A percentile compares a stretch with the other conserved stretches of the same genome.
Evolutionary conservation across 2,329 filamentous ascomycete species (phyloP).

Genomic region (Aspergillus latus): DNA sequence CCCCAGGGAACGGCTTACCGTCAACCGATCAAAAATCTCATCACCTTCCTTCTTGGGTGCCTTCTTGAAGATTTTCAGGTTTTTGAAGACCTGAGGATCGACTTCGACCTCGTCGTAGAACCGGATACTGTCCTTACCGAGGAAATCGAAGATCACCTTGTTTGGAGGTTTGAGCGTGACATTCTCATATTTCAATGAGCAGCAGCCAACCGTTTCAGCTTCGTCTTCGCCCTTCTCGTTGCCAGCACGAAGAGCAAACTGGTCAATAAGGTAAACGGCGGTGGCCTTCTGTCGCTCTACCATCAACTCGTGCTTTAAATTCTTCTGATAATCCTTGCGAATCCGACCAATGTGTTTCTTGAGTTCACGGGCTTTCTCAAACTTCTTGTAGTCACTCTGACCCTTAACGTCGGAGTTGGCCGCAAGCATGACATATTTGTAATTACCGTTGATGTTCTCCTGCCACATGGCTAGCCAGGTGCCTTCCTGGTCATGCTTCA

Average conservation of each 20-base stretch:
- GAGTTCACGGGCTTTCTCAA: conserved; percentile 93
- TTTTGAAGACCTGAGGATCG: conserved; percentile 94
- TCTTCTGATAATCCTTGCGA: conserved; percentile 82
- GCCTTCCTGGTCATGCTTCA: conserved; percentile 95
- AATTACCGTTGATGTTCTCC: conserved; percentile 96
- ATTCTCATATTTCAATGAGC: conserved; percentile 95
- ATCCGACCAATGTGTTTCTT: conserved; percentile 96
- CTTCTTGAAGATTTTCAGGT: conserved; percentile 98
- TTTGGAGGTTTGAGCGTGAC: conserved; percentile 86
- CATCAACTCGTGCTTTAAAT: conserved; percentile 89
- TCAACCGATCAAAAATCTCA: conserved; percentile 93
- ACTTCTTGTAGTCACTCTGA: conserved; percentile 96
- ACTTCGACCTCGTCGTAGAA: conserved; percentile 94
- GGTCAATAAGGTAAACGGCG: conserved; percentile 95
- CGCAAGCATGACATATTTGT: conserved; percentile 99
- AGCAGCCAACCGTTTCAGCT: conserved; percentile 96
- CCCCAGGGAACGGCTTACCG: conserved; percentile 47
- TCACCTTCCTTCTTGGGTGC: conserved; percentile 88
- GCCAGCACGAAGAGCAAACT: conserved; percentile 94
- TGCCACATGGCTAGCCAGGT: conserved; percentile 99
- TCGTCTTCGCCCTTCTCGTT: conserved; percentile 99
- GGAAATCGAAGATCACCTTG: conserved; percentile 92
- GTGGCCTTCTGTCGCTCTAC: conserved; percentile 93
- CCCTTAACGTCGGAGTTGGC: conserved; percentile 97
- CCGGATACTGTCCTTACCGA: conserved; percentile 97